phyloP scores from a whole-genome alignment of 164 flowering plant species.

The Magnolia officinalis region DNA sequence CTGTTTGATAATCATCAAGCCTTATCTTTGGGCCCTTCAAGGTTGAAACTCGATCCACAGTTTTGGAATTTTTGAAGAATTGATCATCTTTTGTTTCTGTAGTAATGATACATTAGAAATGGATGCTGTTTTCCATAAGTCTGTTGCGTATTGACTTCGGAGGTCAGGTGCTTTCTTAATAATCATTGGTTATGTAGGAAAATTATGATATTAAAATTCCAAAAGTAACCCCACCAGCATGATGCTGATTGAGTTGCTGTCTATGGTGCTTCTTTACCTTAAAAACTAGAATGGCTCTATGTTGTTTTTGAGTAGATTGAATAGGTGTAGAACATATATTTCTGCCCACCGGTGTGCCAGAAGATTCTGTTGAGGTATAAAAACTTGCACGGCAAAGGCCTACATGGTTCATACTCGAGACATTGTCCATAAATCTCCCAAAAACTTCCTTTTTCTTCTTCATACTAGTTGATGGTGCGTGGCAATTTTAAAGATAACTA shows the following conservation, averaged over 20 bases:
- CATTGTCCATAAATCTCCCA: not conserved
- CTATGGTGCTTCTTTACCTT: not conserved
- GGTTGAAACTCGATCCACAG: not conserved
- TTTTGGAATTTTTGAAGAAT: not conserved
- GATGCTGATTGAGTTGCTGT: not conserved
- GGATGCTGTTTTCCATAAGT: not conserved
- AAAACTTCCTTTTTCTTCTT: not conserved
- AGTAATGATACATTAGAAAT: not conserved
- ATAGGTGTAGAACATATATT: not conserved
- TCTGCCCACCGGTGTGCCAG: not conserved
- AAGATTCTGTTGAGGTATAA: not conserved
- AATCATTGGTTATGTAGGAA: not conserved
- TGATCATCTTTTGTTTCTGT: not conserved
- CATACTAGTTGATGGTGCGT: not conserved
- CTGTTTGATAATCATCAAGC: not conserved
- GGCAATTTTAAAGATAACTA: not conserved
- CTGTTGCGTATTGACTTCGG: not conserved
- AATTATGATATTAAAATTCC: not conserved
- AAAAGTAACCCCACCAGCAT: not conserved
- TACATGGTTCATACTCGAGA: too few relatives aligned
- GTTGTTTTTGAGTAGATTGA: not conserved
- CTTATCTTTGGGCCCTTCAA: not conserved
- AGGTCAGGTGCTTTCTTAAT: not conserved
- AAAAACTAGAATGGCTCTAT: not conserved
- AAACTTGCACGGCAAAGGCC: too few relatives aligned